Conservation (phyloP, 441 rosid species). For the Raphanus hybrid region DNA sequence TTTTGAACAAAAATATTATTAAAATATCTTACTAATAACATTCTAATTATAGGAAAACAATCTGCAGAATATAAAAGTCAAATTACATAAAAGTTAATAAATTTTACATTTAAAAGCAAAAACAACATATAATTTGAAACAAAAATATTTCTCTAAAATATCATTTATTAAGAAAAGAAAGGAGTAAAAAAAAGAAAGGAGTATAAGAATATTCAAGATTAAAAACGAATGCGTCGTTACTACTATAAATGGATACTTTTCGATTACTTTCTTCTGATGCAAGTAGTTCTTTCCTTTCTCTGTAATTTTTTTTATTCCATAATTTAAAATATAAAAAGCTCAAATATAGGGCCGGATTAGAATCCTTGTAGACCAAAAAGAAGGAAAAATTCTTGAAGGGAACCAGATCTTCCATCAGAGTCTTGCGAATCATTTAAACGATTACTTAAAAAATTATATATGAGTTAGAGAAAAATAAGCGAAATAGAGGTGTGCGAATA, state of each 20-base stretch:
- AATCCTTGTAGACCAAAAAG: not conserved
- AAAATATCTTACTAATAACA: too few relatives aligned
- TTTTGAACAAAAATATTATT: too few relatives aligned
- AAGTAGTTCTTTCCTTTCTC: slow-evolving; percentile 37
- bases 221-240: not conserved
- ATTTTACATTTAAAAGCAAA: too few relatives aligned
- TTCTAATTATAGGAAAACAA: too few relatives aligned
- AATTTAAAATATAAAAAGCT: slow-evolving; percentile 1
- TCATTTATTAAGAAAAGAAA: too few relatives aligned
- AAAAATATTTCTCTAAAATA: too few relatives aligned
- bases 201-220: too few relatives aligned
- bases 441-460: not conserved
- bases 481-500: slow-evolving; percentile 15
- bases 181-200: too few relatives aligned
- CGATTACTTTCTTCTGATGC: slow-evolving; percentile 12
- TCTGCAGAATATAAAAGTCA: too few relatives aligned
- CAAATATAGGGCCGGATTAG: not conserved
- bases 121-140: too few relatives aligned
- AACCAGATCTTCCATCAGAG: slow-evolving; percentile 7
- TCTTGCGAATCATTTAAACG: not conserved
- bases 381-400: not conserved
- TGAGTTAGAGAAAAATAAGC: not conserved
- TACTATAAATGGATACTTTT: not conserved
- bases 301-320: not conserved
- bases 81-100: too few relatives aligned